A percentile compares a stretch with the other conserved stretches of the same genome.
Evolutionary conservation across 495 filamentous ascomycete genomes (phyloP).

Genomic region (Articulospora tetracladia): DNA sequence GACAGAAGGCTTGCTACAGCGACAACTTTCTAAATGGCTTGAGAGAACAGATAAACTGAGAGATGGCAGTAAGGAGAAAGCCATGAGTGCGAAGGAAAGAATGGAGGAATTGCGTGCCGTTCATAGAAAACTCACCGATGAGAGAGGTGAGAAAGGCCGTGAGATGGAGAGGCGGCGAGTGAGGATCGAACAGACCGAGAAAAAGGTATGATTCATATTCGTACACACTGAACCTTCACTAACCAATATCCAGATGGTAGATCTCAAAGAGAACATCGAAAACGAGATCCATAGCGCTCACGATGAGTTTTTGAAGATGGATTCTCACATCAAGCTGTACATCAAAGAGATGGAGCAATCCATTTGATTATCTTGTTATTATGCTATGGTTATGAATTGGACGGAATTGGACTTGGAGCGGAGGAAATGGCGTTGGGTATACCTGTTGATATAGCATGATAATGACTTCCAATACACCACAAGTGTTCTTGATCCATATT

Average conservation of each 20-base stretch:
- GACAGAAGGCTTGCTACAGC: conserved; percentile 74
- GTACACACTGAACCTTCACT: conserved; percentile 22
- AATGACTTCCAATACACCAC: conserved; percentile 14
- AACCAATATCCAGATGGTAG: conserved; percentile 71
- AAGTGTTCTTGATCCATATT: neutral
- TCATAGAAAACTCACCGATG: conserved; percentile 77
- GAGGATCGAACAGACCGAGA: conserved; percentile 94
- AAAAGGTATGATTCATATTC: conserved; percentile 64
- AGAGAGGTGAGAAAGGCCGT: conserved; percentile 75
- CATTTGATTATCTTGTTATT: conserved; percentile 44
- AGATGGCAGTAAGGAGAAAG: conserved; percentile 74
- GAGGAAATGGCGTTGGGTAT: conserved; percentile 24
- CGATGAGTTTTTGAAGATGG: conserved; percentile 93
- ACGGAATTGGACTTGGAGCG: neutral
- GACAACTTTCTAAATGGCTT: conserved; percentile 77
- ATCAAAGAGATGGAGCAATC: conserved; percentile 98
- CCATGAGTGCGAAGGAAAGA: conserved; percentile 68
- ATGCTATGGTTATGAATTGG: conserved; percentile 15
- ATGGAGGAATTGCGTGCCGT: conserved; percentile 87
- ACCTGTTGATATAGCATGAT: conserved; percentile 24
- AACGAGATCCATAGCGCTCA: conserved; percentile 82
- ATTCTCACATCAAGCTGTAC: conserved; percentile 94
- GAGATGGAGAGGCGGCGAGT: conserved; percentile 91
- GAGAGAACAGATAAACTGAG: conserved; percentile 81
- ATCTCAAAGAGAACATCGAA: conserved; percentile 95